Conservation (phyloP, 164 flowering plant genomes). For the Macadamia tetraphylla region DNA sequence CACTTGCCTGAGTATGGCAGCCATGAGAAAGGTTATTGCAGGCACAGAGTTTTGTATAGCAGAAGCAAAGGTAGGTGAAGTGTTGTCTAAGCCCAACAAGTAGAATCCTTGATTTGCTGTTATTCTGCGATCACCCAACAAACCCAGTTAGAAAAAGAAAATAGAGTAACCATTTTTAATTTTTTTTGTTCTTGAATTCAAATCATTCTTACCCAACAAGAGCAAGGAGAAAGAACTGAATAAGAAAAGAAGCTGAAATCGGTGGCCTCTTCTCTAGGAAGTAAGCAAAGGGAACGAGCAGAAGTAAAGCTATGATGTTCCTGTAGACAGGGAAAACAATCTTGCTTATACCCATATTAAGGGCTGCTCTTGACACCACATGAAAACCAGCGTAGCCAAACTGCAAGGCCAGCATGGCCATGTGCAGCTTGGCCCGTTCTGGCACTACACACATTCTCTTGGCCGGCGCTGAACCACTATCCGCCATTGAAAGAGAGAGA, state of each 20-base stretch:
- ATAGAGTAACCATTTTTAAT: no score
- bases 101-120: slow-evolving; percentile 99
- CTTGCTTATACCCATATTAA: slow-evolving; percentile 95
- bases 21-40: slow-evolving; percentile 98
- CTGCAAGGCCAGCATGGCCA: slow-evolving; percentile 99
- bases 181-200: background rate
- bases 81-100: slow-evolving; percentile 88
- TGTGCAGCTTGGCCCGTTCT: slow-evolving; percentile 74
- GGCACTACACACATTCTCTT: slow-evolving; percentile 60
- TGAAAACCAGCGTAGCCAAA: slow-evolving; percentile 99
- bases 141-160: no score
- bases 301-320: slow-evolving; percentile 83
- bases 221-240: slow-evolving; percentile 91
- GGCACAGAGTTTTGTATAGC: slow-evolving; percentile 99
- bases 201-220: slow-evolving; percentile 71
- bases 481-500: slow-evolving; percentile 48
- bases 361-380: slow-evolving; percentile 93
- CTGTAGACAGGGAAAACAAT: slow-evolving; percentile 89
- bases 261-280: slow-evolving; percentile 94
- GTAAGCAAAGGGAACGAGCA: slow-evolving; percentile 86
- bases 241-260: slow-evolving; percentile 42
- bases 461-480: slow-evolving; percentile 23
- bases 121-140: slow-evolving; percentile 41
- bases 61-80: slow-evolving; percentile 96
- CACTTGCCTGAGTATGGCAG: slow-evolving; percentile 68